Base-by-base conservation (phyloP, 768 basidiomycete genomes). In the Rhodotorula kratochvilovae region DNA sequence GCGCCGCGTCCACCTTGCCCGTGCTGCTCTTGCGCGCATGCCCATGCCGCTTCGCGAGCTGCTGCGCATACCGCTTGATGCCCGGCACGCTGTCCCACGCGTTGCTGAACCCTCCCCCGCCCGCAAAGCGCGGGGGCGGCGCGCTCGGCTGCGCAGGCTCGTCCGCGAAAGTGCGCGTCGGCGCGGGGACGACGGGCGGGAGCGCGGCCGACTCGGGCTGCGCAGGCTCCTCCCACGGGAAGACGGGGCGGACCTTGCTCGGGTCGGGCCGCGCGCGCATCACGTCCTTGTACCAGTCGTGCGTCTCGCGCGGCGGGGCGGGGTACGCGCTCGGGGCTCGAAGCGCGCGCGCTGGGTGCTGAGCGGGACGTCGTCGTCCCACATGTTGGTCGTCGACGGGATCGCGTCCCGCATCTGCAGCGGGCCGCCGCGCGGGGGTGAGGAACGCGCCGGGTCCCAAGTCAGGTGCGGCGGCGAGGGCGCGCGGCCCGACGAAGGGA, bases 211-310 rank as follows among this genome's bases (percentile, higher is more conserved):
- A 29, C 17, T 61, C 33, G 3, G 68, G 29, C 25, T 53, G 21
- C 29, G 63, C 45, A 13, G 85, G 85, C 68, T 87, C 85, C 79
- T 99, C 95, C 95, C 95, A 99, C n/a, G 95, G 93, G 80, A 99
- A 98, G 45, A 96, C 83, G 45, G 85, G 82, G 70, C 88, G 88
- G 31, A 94, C 85, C 77, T 90, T 90, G 35, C 81, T 81, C 36
- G 82, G 84, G 78, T 93, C 90, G 7, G 92, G 91, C 73, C 83
- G 85, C 12, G 85, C 84, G 16, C 68, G 61, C 61, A 78, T 76
- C 5, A 79, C 74, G n/a, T 75, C 79, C 25, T 78, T 74, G 66
- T 79, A 79, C 73, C 82, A 81, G 81, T 94, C 90, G 77, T 90
- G 86, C n/a, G 89, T 82, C 54, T 88, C 81, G 36, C 85, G 81